Conservation (phyloP, 169 alveolate genomes). For the Plasmodium vivax region DNA sequence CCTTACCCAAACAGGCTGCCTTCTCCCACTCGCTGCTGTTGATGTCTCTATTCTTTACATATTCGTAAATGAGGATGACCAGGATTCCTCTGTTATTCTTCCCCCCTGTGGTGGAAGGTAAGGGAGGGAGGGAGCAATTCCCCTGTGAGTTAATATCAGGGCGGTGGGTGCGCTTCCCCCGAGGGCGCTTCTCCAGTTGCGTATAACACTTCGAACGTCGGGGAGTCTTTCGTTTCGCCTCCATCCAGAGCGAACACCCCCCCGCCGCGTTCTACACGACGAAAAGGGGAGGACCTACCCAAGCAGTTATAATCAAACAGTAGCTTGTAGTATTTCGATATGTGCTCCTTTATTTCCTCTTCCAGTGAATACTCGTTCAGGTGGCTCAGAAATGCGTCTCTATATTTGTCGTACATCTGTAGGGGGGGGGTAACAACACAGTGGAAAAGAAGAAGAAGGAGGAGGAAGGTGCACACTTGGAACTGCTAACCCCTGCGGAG, state of each 20-base stretch:
- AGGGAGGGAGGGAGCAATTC: background rate
- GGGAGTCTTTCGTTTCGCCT: background rate
- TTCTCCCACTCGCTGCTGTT: conserved; percentile 65
- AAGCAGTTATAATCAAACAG: conserved; percentile 67
- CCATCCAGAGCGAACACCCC: background rate
- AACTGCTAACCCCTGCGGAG: background rate
- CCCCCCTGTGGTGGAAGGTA: conserved; percentile 20
- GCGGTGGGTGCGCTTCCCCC: too few relatives aligned
- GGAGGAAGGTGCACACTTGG: background rate
- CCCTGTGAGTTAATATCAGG: background rate
- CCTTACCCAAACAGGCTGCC: conserved; percentile 42
- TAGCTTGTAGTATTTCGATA: conserved; percentile 42
- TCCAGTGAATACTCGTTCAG: conserved; percentile 28
- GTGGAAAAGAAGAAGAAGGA: background rate
- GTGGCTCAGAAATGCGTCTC: conserved; percentile 35
- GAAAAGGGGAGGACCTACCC: background rate
- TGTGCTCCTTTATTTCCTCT: conserved; percentile 25
- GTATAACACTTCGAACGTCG: background rate
- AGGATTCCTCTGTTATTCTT: conserved; percentile 61
- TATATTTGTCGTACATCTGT: conserved; percentile 62
- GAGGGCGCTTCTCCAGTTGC: background rate
- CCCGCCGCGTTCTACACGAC: background rate
- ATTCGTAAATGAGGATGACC: conserved; percentile 61
- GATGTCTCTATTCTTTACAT: conserved; percentile 70
- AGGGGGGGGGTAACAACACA: too few relatives aligned